Percentiles rank a stretch among this genome's conserved stretches.
Evolutionary conservation across 2,329 filamentous ascomycete species (phyloP).

Genomic region (Lecanosticta acicola): DNA sequence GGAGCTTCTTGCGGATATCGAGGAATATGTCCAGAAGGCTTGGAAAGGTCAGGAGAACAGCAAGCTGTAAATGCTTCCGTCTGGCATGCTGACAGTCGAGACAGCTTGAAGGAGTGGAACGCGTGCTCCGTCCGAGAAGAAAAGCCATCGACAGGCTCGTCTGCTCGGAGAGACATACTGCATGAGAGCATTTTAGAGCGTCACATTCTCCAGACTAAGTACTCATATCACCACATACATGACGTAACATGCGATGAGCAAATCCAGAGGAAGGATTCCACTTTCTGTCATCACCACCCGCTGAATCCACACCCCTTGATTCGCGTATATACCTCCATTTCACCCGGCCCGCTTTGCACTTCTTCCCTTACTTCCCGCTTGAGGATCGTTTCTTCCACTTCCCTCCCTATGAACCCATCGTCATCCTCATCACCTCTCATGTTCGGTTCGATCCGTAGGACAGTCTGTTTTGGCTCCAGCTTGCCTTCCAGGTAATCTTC

Average conservation of each 20-base stretch:
- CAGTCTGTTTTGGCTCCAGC: conserved; percentile 7
- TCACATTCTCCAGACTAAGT: no score
- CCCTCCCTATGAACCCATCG: conserved; percentile 16
- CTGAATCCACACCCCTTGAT: no score
- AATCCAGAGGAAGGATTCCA: no score
- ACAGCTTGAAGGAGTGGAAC: conserved; percentile 6
- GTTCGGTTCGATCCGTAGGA: conserved; percentile 9
- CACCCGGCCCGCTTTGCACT: no score
- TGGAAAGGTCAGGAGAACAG: conserved; percentile 21
- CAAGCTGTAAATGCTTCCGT: not conserved
- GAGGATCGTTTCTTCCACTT: conserved; percentile 12
- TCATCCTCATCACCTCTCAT: conserved; percentile 17
- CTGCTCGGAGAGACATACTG: no score
- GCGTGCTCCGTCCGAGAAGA: no score
- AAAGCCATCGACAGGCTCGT: no score
- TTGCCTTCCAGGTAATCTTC: conserved; percentile 22
- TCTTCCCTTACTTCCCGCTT: conserved; percentile 12
- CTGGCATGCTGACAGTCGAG: not conserved
- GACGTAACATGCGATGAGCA: no score
- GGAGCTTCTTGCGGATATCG: conserved; percentile 31
- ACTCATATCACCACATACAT: no score
- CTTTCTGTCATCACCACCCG: no score
- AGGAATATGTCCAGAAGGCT: conserved; percentile 31
- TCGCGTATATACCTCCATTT: no score
- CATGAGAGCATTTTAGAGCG: no score